Evolutionary conservation across 2,329 filamentous ascomycete genomes (phyloP), one percentile per base, ranked within the genome.

Genomic region (Xylariaceae sp.): DNA sequence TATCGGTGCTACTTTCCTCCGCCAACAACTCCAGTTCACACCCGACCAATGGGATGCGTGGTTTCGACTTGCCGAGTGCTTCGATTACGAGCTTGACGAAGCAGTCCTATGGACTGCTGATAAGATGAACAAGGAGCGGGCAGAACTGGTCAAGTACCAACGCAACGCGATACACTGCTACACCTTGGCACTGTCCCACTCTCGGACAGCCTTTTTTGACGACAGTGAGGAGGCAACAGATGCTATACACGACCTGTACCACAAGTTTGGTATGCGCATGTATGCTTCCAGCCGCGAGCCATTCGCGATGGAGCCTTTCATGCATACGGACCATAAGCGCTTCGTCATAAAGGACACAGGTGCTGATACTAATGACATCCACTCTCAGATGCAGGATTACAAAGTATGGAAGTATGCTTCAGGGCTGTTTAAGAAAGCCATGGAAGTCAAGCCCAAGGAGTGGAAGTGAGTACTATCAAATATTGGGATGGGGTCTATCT

Each of bases 31-130:
- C 1, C 90, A 96, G 60, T 90, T 90, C 66, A 90, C 87, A 1
- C 82, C 84, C 2, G 86, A 90, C 39, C 84, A 86, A 50, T 96
- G 91, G 91, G 89, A 96, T 67, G 88, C 89, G 0, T 96, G 91
- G 91, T 94, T 93, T 68, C 83, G 90, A 12, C 79, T 96, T 19
- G 91, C 87, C 0, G 90, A 96, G 68, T 90, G 88, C 45, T 92
- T 90, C 63, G 91, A 96, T 69, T 87, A 89, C 46, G 90, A 95
- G 62, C 75, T 96, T 13, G 91, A 96, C 57, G 91, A 96, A 68
- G 83, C 86, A 6, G 88, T 95, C 5, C 82, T 92, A 5, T 96
- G 91, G 91, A 88, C 87, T 17, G 89, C 90, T 1, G 90, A 96
- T 60, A 96, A 95, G 70, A 86, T 96, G 71, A 96, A 96, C 71